Percentiles rank a stretch among this genome's conserved stretches.
These are phyloP conservation scores for Coemansia pectinata DNA, from an alignment of 192 early-diverging fungal species.

Conservation along the genomic window DNA sequence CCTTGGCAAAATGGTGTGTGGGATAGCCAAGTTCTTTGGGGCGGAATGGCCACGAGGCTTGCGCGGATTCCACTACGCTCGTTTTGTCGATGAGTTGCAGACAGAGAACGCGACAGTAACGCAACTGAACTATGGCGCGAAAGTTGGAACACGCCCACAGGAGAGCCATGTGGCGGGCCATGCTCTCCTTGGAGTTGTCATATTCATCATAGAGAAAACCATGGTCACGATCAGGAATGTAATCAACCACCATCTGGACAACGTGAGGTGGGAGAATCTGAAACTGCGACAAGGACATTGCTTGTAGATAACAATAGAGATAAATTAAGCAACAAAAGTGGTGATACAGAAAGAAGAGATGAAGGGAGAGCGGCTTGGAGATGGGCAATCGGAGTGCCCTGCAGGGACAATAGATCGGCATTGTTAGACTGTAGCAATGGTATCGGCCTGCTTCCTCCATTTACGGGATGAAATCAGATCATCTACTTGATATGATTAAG, in stretches of 20 bases:
- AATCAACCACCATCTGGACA: background rate
- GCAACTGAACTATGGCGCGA: background rate
- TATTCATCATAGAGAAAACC: background rate
- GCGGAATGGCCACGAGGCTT: background rate
- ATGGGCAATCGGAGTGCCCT: too few relatives aligned
- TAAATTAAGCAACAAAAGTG: background rate
- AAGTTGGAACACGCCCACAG: background rate
- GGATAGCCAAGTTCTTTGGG: background rate
- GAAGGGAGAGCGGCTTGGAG: background rate
- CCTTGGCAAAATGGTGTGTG: background rate
- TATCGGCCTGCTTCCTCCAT: too few relatives aligned
- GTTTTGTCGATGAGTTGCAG: background rate
- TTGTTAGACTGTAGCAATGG: too few relatives aligned
- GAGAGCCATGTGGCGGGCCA: background rate
- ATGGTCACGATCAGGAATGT: background rate
- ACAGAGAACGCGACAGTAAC: background rate
- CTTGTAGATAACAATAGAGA: background rate
- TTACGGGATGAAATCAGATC: too few relatives aligned
- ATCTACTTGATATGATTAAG: too few relatives aligned
- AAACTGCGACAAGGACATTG: background rate
- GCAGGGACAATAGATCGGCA: too few relatives aligned
- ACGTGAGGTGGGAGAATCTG: background rate
- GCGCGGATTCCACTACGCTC: background rate
- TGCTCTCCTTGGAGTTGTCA: background rate
- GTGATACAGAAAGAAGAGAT: slow-evolving; percentile 3